phyloP scores from a whole-genome alignment of 768 basidiomycete genomes.

The Leccinum olivaceopallidum region DNA sequence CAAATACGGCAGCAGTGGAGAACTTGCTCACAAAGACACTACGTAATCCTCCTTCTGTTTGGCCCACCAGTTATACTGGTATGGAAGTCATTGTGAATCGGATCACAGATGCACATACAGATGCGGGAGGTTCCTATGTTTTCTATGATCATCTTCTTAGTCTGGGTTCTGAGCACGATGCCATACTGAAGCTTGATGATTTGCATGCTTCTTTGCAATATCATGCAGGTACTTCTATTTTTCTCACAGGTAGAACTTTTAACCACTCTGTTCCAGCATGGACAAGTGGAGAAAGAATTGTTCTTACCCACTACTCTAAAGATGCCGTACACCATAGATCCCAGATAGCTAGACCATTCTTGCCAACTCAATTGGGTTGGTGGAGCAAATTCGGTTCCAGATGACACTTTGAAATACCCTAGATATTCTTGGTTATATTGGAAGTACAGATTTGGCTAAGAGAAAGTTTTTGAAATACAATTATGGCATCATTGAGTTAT shows the following conservation, averaged over 20 bases:
- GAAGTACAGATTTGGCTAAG: too few species aligned
- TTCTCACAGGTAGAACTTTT: not conserved
- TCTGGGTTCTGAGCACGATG: not conserved
- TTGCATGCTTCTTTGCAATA: not conserved
- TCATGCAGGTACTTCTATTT: not conserved
- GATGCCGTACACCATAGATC: not conserved
- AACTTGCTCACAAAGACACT: too few species aligned
- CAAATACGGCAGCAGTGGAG: not conserved
- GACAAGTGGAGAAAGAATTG: not conserved
- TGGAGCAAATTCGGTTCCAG: not conserved
- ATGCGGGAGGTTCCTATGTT: not conserved
- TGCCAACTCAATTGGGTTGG: not conserved
- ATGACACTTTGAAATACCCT: too few species aligned
- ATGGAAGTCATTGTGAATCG: not conserved
- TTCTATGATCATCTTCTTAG: not conserved
- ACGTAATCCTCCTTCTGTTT: not conserved
- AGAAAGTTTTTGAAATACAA: too few species aligned
- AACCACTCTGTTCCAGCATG: not conserved
- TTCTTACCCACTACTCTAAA: not conserved
- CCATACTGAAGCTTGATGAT: not conserved
- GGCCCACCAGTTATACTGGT: not conserved
- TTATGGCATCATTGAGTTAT: too few species aligned
- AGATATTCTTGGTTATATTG: too few species aligned
- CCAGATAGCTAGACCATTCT: not conserved
- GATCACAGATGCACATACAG: not conserved